phyloP scores from a whole-genome alignment of 164 flowering plant genomes.

The Macadamia integrifolia region DNA sequence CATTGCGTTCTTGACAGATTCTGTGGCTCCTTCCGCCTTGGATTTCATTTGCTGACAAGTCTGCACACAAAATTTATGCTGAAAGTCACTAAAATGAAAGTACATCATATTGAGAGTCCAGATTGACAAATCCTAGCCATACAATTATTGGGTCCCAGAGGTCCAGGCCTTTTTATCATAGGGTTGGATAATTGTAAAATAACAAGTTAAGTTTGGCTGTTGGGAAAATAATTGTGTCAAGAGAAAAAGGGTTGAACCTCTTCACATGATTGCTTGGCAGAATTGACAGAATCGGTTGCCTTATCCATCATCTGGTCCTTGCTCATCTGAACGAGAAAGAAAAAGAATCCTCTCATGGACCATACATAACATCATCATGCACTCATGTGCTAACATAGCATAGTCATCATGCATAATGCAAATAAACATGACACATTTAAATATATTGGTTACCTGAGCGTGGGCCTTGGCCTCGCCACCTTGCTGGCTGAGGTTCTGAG shows the following conservation, averaged over 20 bases:
- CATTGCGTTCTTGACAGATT: slow-evolving; percentile 32
- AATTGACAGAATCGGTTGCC: slow-evolving; percentile 33
- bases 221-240: too few species aligned
- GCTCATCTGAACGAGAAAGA: slow-evolving; percentile 32
- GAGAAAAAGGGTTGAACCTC: too few species aligned
- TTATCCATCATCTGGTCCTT: slow-evolving; percentile 32
- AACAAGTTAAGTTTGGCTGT: too few species aligned
- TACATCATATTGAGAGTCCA: too few species aligned
- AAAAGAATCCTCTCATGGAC: background rate
- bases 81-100: too few species aligned
- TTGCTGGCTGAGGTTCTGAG: slow-evolving; percentile 30
- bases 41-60: slow-evolving; percentile 32
- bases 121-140: background rate
- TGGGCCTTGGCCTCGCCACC: slow-evolving; percentile 64
- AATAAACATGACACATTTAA: background rate
- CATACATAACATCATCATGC: background rate
- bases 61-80: slow-evolving; percentile 16
- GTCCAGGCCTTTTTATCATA: too few species aligned
- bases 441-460: slow-evolving; percentile 23
- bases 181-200: too few species aligned
- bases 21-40: slow-evolving; percentile 39
- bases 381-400: too few species aligned
- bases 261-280: slow-evolving; percentile 41
- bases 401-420: too few species aligned
- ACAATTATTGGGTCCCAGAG: too few species aligned